Evolutionary conservation across 305 asterid genomes (phyloP).

Genomic region (Solanum chacoense): DNA sequence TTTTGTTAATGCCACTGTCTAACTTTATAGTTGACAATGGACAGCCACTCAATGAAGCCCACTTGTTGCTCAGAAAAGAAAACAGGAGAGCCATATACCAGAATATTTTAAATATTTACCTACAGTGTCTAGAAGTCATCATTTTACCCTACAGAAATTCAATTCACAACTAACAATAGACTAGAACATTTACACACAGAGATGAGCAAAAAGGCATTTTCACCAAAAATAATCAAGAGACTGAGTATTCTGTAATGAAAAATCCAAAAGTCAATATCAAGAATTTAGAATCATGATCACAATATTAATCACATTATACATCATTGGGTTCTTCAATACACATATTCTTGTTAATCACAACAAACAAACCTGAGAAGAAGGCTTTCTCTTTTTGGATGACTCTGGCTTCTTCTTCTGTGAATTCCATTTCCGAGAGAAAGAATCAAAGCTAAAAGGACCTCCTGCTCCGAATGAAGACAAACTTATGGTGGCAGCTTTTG

Average conservation of each 20-base stretch:
- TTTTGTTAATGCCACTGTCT: background rate
- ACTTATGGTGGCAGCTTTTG: slow-evolving; percentile 69
- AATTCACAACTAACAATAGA: background rate
- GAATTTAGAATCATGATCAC: background rate
- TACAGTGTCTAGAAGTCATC: background rate
- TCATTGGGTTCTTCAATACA: background rate
- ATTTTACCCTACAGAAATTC: background rate
- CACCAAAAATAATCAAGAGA: background rate
- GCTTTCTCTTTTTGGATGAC: slow-evolving; percentile 35
- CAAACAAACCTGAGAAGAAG: slow-evolving; percentile 35
- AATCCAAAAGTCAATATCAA: background rate
- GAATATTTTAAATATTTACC: background rate
- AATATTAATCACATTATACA: background rate
- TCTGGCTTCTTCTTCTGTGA: slow-evolving; percentile 38
- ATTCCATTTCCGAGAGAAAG: slow-evolving; percentile 37
- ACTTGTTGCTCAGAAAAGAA: background rate
- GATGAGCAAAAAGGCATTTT: background rate
- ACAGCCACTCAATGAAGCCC: background rate
- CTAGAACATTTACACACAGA: background rate
- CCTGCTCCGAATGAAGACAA: slow-evolving; percentile 71
- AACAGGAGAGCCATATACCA: background rate
- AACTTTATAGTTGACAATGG: background rate
- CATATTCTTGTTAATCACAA: background rate
- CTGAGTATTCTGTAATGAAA: background rate
- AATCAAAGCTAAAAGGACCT: slow-evolving; percentile 68